Base-by-base conservation (phyloP, 768 basidiomycete genomes). In the Naganishia onofrii region DNA sequence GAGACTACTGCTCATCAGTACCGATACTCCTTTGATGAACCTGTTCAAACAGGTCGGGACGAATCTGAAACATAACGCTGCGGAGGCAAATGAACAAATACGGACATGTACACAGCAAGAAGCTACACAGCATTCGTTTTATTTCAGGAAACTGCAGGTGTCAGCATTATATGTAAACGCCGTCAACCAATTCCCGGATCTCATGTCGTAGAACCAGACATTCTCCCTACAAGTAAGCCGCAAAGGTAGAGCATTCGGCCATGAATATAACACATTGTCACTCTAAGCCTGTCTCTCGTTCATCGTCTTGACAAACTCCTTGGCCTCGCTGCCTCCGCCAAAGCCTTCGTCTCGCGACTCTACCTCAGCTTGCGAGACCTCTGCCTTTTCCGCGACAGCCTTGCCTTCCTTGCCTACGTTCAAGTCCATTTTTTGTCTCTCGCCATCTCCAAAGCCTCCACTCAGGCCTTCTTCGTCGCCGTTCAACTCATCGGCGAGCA, bases 301-400 rank as follows among this genome's bases (percentile, higher is more conserved):
- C 29, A 73, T 68, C n/a, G 73, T 71, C 68, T 73, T 68, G 23
- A 75, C 76, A 74, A 74, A 76, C 70, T 74, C 70, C 73, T 72
- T 70, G 21, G 73, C 76, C 67, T 77, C 75, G 26, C 74, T 56
- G 19, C 75, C 75, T 13, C 71, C 72, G 8, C 74, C 75, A 58
- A 73, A 75, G 2, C 76, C 76, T 58, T 76, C 76, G 66, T 76
- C 75, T 58, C 73, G 44, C 13, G 55, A 51, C 56, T 77, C 76
- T 10, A 77, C 69, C 71, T 77, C 75, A 23, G 71, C 74, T 66
- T 75, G 66, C 28, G 56, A 73, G 38, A 74, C 75, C 31, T 70
- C 68, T 26, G 71, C 74, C 19, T 71, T 71, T 29, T 70, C 70
- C 9, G 73, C 74, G 19, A 77, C 60, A 13, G 54, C 15, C 32